Evolutionary conservation across 352 stramenopile species (phyloP).

Genomic region (Peronospora tabacina): DNA sequence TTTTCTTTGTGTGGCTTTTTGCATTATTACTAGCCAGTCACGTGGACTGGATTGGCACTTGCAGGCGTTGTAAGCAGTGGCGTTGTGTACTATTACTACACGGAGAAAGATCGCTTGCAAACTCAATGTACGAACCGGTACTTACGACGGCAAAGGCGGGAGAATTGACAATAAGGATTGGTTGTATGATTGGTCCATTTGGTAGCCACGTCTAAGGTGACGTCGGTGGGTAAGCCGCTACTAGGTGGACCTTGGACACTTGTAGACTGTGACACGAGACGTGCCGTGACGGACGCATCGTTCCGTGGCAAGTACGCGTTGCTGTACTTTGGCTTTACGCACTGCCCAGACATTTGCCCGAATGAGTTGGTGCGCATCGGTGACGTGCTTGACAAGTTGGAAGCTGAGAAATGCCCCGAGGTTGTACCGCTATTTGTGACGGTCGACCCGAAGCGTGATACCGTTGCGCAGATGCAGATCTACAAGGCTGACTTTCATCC

Average conservation of each 20-base stretch:
- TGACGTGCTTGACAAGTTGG: constrained; percentile 90
- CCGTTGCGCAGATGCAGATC: constrained; percentile 90
- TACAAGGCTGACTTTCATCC: constrained; percentile 92
- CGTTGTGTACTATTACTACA: constrained; percentile 85
- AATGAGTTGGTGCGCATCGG: constrained; percentile 98
- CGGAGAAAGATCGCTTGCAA: constrained; percentile 83
- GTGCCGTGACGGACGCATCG: constrained; percentile 85
- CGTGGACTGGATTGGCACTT: constrained; percentile 77
- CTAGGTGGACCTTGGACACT: constrained; percentile 91
- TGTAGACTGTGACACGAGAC: constrained; percentile 84
- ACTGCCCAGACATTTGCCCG: constrained; percentile 99
- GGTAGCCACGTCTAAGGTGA: constrained; percentile 78
- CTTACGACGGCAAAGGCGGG: too few relatives aligned
- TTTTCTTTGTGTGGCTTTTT: neutral
- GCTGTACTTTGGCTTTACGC: constrained; percentile 99
- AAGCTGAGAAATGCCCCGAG: constrained; percentile 48
- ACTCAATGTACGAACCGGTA: constrained; percentile 50
- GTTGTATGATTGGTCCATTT: neutral
- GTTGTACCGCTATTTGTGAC: constrained; percentile 94
- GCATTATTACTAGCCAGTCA: constrained; percentile 50
- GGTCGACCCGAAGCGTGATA: constrained; percentile 96
- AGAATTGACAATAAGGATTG: too few relatives aligned
- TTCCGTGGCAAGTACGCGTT: constrained; percentile 93
- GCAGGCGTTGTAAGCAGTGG: constrained; percentile 60
- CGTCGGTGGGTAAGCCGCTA: constrained; percentile 85